Evolutionary conservation across 371 early-diverging fungal genomes (phyloP), one percentile per base, ranked within the genome.

Genomic region (Haplosporangium sp.): DNA sequence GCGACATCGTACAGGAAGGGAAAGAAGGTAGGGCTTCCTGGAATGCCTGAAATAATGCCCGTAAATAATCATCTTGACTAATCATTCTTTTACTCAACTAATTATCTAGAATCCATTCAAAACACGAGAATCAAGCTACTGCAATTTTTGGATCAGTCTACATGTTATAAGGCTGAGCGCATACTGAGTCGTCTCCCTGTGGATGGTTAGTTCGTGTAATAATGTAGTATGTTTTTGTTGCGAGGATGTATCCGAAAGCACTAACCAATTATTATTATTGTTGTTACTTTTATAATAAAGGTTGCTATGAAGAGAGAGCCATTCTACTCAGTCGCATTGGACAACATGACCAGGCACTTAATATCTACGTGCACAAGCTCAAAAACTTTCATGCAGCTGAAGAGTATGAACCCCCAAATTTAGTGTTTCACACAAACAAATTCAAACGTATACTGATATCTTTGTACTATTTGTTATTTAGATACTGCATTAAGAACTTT

Each of bases 271-370:
- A 39, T 17, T 35, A 6, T 17, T 20, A 52, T 52, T 34, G 5
- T 37, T 37, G 5, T 35, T 53, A 4, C 27, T 27, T 27, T 27
- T 27, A 27, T 27, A 27, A 27, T 27, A 20, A 76, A 90, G 90
- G 85, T 38, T 86, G 96, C 40, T 95, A 88, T 71, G 93, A 94
- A 69, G 96, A 96, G 77, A 88, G 95, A 19, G 95, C 95, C 1
- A 86, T 94, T 40, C 84, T 97, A 4, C 86, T 97, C 5, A 92
- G 94, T 71, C 88, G 94, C 48, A 89, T 98, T 65, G 92, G 93
- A 15, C 92, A 93, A 67, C 96, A 96, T 70, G 92, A 92, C 62
- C 96, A 96, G 71, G 96, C 96, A 1, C 83, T 98, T 39, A 84
- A 87, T 61, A 91, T 97, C 61, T 92, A 94, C 73, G 92, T 96